Base-by-base conservation (phyloP, 2,329 filamentous ascomycete genomes). In the Penicillium psychrosexuale region DNA sequence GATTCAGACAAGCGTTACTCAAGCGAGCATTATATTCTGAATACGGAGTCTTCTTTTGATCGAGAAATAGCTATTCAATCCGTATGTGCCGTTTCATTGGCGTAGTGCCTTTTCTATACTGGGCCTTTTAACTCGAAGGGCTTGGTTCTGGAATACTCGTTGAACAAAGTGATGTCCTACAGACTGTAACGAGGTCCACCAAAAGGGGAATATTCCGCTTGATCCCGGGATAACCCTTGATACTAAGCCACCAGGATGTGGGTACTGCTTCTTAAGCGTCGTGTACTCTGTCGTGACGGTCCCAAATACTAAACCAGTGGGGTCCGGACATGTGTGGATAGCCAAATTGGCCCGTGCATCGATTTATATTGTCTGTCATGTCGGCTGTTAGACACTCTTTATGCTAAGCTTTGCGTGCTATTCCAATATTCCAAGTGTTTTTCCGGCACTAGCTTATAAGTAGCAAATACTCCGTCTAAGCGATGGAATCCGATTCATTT, bases 1-100 rank as follows among this genome's bases (percentile, higher is more conserved):
- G 15, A 33, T 45, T 51, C 22, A 28, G 39, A 43, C 19, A 51
- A 54, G 52, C 47, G 52, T 54, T 51, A 47, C 6, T 36, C 12
- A 45, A 45, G 52, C 47, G 52, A 45, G 39, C 39, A 54, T 51
- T 39, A 27, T 44, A 44, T 44, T 49, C 13, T 28, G 15, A 34
- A 31, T 30, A 48, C 17, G 5, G 43, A 45, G 30, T 34, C 43
- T 45, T 22, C 28, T 24, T 45, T 45, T 45, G 17, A 22, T 12
- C 5, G 13, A 34, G 12, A 34, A 34, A 45, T 45, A 11, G 5
- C 27, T 31, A 40, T 24, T 38, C 46, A 31, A 33, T 39, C 11
- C 7, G 8, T 51, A 28, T 8, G 13, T 24, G 15, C 7, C 33
- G 1, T 38, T 51, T 24, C n/a, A 28, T 36, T 5, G 6, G 38